Evolutionary conservation across 2,329 filamentous ascomycete genomes (phyloP).

Genomic region (Emmonsiellopsis sp.): DNA sequence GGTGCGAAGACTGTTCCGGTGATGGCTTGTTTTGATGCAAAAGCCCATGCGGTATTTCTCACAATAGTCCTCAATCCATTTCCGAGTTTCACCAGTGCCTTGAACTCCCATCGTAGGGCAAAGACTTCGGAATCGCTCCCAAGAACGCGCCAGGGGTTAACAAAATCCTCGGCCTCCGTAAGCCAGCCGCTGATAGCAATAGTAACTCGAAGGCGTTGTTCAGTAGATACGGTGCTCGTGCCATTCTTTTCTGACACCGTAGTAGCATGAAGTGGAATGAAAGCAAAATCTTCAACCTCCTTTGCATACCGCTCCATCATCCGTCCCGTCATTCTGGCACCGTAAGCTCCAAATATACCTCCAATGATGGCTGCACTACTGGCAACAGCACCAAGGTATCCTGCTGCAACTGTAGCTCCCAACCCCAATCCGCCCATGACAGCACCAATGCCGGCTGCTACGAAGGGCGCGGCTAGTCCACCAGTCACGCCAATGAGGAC

Average conservation of each 20-base stretch:
- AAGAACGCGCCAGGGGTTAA: conserved; percentile 68
- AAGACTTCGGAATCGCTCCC: conserved; percentile 69
- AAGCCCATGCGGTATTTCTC: conserved; percentile 68
- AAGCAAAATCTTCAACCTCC: conserved; percentile 82
- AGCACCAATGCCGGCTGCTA: conserved; percentile 69
- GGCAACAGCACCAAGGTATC: conserved; percentile 69
- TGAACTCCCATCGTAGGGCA: conserved; percentile 72
- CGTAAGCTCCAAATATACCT: conserved; percentile 85
- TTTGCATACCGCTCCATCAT: conserved; percentile 82
- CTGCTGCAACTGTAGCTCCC: conserved; percentile 63
- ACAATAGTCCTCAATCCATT: conserved; percentile 68
- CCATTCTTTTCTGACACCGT: conserved; percentile 21
- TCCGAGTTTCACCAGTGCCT: conserved; percentile 68
- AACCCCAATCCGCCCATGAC: conserved; percentile 71
- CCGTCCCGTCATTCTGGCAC: conserved; percentile 69
- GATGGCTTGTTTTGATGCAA: conserved; percentile 66
- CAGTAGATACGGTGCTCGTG: conserved; percentile 36
- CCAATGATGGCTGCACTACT: conserved; percentile 74
- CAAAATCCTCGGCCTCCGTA: conserved; percentile 60
- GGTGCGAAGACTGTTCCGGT: conserved; percentile 61
- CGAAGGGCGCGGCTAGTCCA: conserved; percentile 66
- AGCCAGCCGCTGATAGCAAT: conserved; percentile 80
- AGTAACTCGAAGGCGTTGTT: conserved; percentile 67
- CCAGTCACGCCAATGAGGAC: conserved; percentile 77
- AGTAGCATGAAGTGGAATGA: conserved; percentile 57